These are phyloP conservation scores for Leccinum longicurvipes DNA, from an alignment of 768 basidiomycete genomes.

Conservation along the genomic window DNA sequence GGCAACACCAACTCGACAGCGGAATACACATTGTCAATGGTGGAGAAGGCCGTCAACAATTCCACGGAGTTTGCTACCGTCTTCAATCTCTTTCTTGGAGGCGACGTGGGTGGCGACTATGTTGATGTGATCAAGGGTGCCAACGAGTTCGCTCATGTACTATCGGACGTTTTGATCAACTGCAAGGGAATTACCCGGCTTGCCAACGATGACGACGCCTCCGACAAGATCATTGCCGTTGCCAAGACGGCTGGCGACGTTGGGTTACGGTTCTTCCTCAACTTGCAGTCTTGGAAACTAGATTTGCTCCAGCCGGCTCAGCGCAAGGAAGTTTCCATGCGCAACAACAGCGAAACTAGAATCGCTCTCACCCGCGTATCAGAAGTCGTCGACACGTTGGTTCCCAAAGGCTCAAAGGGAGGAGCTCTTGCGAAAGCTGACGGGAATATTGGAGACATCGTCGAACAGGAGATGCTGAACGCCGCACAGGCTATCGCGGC, in stretches of 20 bases:
- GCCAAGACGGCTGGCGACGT: constrained; percentile 87
- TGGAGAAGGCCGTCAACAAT: constrained; percentile 93
- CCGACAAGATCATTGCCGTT: constrained; percentile 82
- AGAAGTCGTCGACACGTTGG: constrained; percentile 78
- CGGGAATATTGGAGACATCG: constrained; percentile 93
- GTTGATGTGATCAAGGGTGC: constrained; percentile 98
- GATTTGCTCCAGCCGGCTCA: constrained; percentile 70
- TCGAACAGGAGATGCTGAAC: constrained; percentile 93
- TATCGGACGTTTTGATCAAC: constrained; percentile 89
- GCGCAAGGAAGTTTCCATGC: constrained; percentile 83
- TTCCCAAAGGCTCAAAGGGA: constrained; percentile 78
- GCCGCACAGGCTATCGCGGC: constrained; percentile 92
- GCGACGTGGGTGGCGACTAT: constrained; percentile 87
- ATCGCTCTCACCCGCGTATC: constrained; percentile 79
- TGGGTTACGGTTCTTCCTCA: constrained; percentile 89
- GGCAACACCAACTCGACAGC: constrained; percentile 98
- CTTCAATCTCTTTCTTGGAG: constrained; percentile 86
- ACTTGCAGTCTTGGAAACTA: constrained; percentile 93
- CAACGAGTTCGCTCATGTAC: constrained; percentile 92
- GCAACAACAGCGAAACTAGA: constrained; percentile 87
- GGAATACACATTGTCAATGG: constrained; percentile 96
- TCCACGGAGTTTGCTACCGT: constrained; percentile 95
- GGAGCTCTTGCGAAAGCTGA: constrained; percentile 70
- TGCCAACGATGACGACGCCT: constrained; percentile 85
- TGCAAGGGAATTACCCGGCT: constrained; percentile 95